These are phyloP conservation scores for Crotalaria pallida DNA, from an alignment of 306 rosid genomes.

Conservation along the genomic window DNA sequence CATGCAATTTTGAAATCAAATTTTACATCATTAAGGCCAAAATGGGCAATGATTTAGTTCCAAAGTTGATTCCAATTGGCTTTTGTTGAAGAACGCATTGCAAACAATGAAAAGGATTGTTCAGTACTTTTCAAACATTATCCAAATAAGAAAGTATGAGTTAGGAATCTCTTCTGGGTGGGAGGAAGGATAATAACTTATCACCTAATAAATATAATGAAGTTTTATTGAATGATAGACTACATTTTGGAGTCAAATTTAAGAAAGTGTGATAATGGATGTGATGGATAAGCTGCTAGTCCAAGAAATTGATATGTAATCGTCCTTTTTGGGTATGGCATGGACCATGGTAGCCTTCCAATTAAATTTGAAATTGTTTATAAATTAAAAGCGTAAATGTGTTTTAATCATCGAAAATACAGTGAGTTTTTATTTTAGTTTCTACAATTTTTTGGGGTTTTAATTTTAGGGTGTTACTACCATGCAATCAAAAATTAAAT, in stretches of 20 bases:
- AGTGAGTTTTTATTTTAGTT: too few species aligned
- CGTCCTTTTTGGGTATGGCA: neutral
- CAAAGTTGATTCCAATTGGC: slow-evolving; percentile 11
- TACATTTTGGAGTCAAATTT: slow-evolving; percentile 29
- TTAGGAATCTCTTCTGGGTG: slow-evolving; percentile 25
- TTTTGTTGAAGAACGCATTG: slow-evolving; percentile 17
- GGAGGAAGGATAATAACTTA: slow-evolving; percentile 29
- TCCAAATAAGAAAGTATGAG: slow-evolving; percentile 17
- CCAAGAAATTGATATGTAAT: neutral
- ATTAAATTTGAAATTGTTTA: neutral
- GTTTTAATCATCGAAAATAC: too few species aligned
- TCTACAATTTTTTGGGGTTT: too few species aligned
- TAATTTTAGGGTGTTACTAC: too few species aligned
- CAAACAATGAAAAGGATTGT: slow-evolving; percentile 24
- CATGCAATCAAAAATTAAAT: too few species aligned
- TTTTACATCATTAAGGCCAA: slow-evolving; percentile 2
- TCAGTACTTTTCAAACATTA: slow-evolving; percentile 32
- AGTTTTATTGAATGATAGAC: slow-evolving; percentile 14
- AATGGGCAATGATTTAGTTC: slow-evolving; percentile 14
- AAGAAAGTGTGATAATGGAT: slow-evolving; percentile 28
- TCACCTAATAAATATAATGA: slow-evolving; percentile 29
- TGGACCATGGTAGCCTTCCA: neutral
- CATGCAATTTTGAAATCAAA: slow-evolving; percentile 35
- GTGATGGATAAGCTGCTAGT: neutral
- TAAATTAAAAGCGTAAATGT: too few species aligned